Evolutionary conservation across 116 monocot genomes (phyloP).

Genomic region (Zostera marina): DNA sequence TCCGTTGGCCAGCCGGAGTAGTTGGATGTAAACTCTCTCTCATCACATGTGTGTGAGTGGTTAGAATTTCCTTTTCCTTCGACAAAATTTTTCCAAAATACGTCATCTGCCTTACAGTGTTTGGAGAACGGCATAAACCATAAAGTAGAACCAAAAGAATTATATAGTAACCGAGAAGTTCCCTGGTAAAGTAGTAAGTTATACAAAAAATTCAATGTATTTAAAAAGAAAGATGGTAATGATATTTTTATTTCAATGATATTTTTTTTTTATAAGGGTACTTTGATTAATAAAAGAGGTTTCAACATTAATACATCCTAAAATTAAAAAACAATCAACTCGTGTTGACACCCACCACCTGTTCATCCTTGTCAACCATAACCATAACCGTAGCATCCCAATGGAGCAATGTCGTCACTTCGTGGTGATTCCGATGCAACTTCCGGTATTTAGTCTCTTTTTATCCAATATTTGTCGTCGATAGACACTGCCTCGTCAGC

Average conservation of each 20-base stretch:
- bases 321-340: no score
- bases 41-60: conserved; percentile 49
- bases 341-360: no score
- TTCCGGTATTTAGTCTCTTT: no score
- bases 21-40: conserved; percentile 44
- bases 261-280: no score
- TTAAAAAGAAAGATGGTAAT: background rate
- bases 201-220: conserved; percentile 1
- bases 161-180: conserved; percentile 75
- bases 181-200: conserved; percentile 40
- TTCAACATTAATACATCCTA: no score
- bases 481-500: no score
- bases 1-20: conserved; percentile 89
- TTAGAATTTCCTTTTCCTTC: conserved; percentile 36
- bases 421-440: no score
- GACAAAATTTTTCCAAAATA: conserved; percentile 73
- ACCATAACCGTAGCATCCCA: no score
- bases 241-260: background rate
- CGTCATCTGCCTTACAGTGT: conserved; percentile 69
- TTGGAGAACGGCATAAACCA: conserved; percentile 87
- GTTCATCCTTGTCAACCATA: no score
- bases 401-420: no score
- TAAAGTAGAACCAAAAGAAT: conserved; percentile 81
- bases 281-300: no score
- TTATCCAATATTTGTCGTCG: no score